Evolutionary conservation across 768 basidiomycete species (phyloP), one percentile per base, ranked within the genome.

Genomic region (Serendipita vermifera): DNA sequence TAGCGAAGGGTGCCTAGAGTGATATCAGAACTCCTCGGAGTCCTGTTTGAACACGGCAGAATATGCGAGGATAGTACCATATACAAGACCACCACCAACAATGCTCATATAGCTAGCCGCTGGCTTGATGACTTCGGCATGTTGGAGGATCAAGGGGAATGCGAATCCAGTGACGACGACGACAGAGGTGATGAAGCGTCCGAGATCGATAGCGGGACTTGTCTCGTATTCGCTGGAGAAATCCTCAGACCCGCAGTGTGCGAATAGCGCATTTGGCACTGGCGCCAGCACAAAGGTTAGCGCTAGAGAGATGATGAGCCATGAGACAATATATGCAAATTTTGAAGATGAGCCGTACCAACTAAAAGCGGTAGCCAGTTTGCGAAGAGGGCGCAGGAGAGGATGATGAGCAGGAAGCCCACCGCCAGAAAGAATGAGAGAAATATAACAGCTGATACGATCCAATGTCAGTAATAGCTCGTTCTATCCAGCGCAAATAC

Each of bases 361-460:
- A 97, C 94, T 61, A 98, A 77, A 53, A 99, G 75, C 32, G 96
- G 96, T 20, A 98, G 75, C 96, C 96, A 99, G 68, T 99, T 99
- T 13, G 81, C 72, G 84, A 85, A 98, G 29, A 98, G 73, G 5
- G 96, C 96, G 67, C 96, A 98, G 1, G 90, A 90, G 22, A 99
- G 82, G 68, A 99, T 99, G 65, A 98, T 88, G 65, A 98, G 80
- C 57, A 99, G 73, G 73, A 99, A 99, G n/a, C 96, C 96, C 14
- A 94, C 78, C 4, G 96, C 96, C 51, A 99, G 83, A 55, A 97
- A 89, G 71, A 99, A 97, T 1, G 96, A 93, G 41, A 99, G 82
- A 55, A 97, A 76, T 63, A 98, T 92, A 61, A 98, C 92, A 65
- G 91, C 93, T 97, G 32, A 22, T 22, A 29, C 27, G n/a, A n/a